These are phyloP conservation scores for Fistulinella prunicolor DNA, from an alignment of 768 basidiomycete genomes.

Conservation along the genomic window DNA sequence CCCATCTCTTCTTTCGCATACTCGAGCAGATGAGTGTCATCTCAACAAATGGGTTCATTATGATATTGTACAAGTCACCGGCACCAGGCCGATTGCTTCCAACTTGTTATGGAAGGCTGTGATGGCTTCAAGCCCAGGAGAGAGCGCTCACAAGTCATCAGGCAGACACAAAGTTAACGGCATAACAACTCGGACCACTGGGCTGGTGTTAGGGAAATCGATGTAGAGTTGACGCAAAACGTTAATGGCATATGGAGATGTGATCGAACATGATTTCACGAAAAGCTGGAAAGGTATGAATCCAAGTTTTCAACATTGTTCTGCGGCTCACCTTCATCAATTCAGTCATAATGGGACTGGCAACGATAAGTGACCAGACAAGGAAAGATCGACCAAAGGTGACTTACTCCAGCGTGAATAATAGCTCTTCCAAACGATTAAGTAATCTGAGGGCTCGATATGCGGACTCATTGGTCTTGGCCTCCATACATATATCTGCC, in stretches of 20 bases:
- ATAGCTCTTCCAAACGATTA: constrained; percentile 59
- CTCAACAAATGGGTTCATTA: constrained; percentile 70
- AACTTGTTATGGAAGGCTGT: constrained; percentile 47
- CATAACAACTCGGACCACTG: constrained; percentile 65
- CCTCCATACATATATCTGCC: constrained; percentile 80
- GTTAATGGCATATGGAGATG: constrained; percentile 43
- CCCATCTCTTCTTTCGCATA: constrained; percentile 46
- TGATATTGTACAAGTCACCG: constrained; percentile 59
- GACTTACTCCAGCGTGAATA: constrained; percentile 67
- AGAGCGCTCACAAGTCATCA: constrained; percentile 25
- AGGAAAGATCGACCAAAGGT: neutral
- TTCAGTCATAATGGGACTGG: constrained; percentile 51
- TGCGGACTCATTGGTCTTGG: constrained; percentile 64
- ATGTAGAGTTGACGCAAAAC: constrained; percentile 59
- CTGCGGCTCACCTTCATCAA: constrained; percentile 54
- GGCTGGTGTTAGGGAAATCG: constrained; percentile 64
- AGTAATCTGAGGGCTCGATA: constrained; percentile 67
- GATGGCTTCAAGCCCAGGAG: constrained; percentile 26
- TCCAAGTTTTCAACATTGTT: neutral
- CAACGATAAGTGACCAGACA: constrained; percentile 12
- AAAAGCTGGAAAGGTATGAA: constrained; percentile 50
- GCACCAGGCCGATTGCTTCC: constrained; percentile 52
- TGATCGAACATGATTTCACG: constrained; percentile 64
- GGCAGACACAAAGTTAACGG: constrained; percentile 63
- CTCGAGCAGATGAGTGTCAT: constrained; percentile 46